Conservation (phyloP, 2,329 filamentous ascomycete species). For the Daldinia sp. region DNA sequence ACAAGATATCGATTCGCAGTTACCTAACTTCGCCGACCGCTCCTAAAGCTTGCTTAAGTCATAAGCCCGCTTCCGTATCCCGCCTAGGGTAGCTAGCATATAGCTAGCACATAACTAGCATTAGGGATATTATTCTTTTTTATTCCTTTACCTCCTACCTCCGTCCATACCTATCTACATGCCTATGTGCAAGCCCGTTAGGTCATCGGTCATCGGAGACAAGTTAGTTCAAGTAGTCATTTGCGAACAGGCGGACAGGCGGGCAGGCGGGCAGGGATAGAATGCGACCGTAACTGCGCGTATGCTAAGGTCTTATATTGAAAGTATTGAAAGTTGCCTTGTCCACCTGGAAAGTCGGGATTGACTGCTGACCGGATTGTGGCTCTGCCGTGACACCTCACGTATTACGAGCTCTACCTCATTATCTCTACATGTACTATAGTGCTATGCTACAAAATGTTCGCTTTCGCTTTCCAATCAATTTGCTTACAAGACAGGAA, state of each 20-base stretch:
- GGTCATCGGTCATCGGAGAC: slow-evolving; percentile 46
- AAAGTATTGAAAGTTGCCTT: slow-evolving; percentile 21
- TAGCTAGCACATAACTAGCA: background rate
- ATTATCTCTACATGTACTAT: background rate
- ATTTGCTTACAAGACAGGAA: slow-evolving; percentile 5
- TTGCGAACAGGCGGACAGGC: slow-evolving; percentile 34
- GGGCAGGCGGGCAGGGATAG: slow-evolving; percentile 35
- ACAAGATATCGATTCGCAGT: slow-evolving; percentile 31
- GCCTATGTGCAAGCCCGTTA: slow-evolving; percentile 4
- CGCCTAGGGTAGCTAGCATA: background rate
- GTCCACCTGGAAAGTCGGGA: slow-evolving; percentile 45
- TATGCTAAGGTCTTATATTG: slow-evolving; percentile 23
- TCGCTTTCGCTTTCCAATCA: slow-evolving; percentile 24
- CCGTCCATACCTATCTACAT: slow-evolving; percentile 18
- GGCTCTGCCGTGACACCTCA: slow-evolving; percentile 43
- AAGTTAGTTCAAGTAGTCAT: slow-evolving; percentile 33
- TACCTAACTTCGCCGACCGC: slow-evolving; percentile 40
- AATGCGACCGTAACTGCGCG: slow-evolving; percentile 15
- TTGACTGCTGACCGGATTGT: slow-evolving; percentile 46
- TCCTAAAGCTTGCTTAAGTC: slow-evolving; percentile 45
- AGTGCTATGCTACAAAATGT: background rate
- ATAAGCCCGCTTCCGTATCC: slow-evolving; percentile 44
- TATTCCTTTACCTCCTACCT: slow-evolving; percentile 28
- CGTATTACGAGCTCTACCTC: slow-evolving; percentile 12
- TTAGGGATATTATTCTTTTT: background rate